Evolutionary conservation across 2,329 filamentous ascomycete species (phyloP).

Genomic region (Tolypocladium paradoxum): DNA sequence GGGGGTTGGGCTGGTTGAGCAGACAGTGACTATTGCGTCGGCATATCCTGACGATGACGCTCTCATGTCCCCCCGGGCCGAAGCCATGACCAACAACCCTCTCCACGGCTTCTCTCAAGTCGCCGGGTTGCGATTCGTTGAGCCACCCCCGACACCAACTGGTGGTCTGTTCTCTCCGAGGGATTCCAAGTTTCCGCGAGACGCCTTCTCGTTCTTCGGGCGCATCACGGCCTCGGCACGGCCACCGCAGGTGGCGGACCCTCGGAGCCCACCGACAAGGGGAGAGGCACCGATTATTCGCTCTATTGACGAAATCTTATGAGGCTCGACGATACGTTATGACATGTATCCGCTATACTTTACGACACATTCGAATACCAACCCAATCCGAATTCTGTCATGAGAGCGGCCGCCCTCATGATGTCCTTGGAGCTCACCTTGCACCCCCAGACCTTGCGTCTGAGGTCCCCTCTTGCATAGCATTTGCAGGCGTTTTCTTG

Average conservation of each 20-base stretch:
- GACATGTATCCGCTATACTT: background rate
- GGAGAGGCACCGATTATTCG: conserved; percentile 66
- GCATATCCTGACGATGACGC: conserved; percentile 36
- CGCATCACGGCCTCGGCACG: conserved; percentile 33
- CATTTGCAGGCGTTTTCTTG: background rate
- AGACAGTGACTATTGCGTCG: conserved; percentile 24
- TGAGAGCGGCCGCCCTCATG: background rate
- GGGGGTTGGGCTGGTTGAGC: conserved; percentile 15
- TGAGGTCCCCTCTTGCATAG: background rate
- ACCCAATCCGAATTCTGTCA: background rate
- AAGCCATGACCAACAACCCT: conserved; percentile 62
- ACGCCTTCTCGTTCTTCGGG: conserved; percentile 41
- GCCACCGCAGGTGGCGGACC: conserved; percentile 47
- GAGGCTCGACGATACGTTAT: conserved; percentile 12
- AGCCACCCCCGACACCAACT: conserved; percentile 39
- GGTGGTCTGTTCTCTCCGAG: conserved; percentile 44
- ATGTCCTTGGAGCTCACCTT: background rate
- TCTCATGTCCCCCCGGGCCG: conserved; percentile 59
- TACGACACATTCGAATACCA: background rate
- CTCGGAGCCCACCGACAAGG: conserved; percentile 62
- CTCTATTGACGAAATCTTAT: conserved; percentile 70
- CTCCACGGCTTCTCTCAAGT: conserved; percentile 38
- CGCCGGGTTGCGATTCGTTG: conserved; percentile 40
- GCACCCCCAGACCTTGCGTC: background rate
- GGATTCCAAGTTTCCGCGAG: conserved; percentile 40